Conservation (phyloP, 345 rosid species). For the Ailanthus altissimus region DNA sequence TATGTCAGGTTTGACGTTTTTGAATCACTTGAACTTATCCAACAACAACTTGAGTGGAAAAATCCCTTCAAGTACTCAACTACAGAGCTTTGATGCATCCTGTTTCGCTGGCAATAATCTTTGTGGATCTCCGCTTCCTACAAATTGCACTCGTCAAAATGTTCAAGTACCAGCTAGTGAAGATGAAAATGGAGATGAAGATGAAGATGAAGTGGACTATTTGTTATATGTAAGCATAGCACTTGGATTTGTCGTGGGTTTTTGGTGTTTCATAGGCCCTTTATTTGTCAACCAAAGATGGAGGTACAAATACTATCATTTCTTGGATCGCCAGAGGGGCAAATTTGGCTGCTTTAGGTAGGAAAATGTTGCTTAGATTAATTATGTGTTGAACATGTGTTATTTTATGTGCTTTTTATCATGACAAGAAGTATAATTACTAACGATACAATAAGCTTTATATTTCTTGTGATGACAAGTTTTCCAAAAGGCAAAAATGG, state of each 20-base stretch:
- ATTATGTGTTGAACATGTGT: no score
- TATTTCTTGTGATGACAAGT: no score
- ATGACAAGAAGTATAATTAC: no score
- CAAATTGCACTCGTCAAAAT: background rate
- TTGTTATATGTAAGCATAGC: background rate
- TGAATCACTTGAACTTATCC: background rate
- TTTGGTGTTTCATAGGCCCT: slow-evolving; percentile 1
- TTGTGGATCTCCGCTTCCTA: background rate
- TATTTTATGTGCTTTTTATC: no score
- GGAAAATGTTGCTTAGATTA: background rate
- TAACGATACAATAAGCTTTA: no score
- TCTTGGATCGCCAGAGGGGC: background rate
- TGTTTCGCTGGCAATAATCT: background rate
- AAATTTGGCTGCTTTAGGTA: background rate
- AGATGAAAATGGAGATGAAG: background rate
- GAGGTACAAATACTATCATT: background rate
- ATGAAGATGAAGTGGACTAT: background rate
- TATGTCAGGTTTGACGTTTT: slow-evolving; percentile 3
- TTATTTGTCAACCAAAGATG: background rate
- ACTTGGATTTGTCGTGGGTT: background rate
- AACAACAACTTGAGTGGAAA: slow-evolving; percentile 1
- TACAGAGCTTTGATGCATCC: background rate
- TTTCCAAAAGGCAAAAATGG: no score
- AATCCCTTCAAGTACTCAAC: slow-evolving; percentile 24
- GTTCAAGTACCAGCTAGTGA: background rate